A percentile compares a stretch with the other conserved stretches of the same genome.
These are phyloP conservation scores for Chlorella sp. DNA, from an alignment of 139 green algal species.

Conservation along the genomic window DNA sequence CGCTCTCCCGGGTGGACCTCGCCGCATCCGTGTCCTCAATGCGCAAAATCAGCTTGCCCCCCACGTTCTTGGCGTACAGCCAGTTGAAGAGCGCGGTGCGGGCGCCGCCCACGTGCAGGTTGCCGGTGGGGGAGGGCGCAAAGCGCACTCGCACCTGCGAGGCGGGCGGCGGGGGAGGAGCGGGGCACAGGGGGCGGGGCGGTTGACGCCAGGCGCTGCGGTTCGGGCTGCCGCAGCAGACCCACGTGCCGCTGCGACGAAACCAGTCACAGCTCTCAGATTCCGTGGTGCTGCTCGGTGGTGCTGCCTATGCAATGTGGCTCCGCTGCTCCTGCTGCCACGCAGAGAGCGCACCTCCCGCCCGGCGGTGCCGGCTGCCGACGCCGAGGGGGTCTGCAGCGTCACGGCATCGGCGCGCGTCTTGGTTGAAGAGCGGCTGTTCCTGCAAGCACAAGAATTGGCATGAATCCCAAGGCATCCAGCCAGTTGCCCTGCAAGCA, in stretches of 20 bases:
- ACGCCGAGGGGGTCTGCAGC: slow-evolving; percentile 25
- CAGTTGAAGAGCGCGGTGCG: slow-evolving; percentile 99
- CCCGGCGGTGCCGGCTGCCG: neutral
- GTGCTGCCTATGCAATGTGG: neutral
- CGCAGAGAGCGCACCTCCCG: slow-evolving; percentile 4
- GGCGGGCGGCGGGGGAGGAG: no score
- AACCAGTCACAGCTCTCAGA: no score
- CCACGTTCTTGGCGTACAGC: slow-evolving; percentile 89
- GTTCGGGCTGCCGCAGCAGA: neutral
- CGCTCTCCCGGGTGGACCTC: slow-evolving; percentile 89
- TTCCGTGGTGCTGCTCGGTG: neutral
- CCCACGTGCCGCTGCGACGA: neutral
- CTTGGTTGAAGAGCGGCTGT: neutral
- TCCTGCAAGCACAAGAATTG: neutral
- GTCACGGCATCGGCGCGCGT: slow-evolving; percentile 2
- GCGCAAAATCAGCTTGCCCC: slow-evolving; percentile 95
- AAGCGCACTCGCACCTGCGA: slow-evolving; percentile 86
- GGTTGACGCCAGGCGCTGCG: no score
- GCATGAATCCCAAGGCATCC: neutral
- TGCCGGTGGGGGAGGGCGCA: slow-evolving; percentile 97
- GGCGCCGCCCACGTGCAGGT: slow-evolving; percentile 97
- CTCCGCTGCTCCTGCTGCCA: neutral
- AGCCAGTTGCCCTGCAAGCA: neutral
- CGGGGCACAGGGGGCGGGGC: neutral
- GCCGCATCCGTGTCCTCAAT: slow-evolving; percentile 98